phyloP scores from a whole-genome alignment of 768 basidiomycete species.

The Chalciporus chontae region DNA sequence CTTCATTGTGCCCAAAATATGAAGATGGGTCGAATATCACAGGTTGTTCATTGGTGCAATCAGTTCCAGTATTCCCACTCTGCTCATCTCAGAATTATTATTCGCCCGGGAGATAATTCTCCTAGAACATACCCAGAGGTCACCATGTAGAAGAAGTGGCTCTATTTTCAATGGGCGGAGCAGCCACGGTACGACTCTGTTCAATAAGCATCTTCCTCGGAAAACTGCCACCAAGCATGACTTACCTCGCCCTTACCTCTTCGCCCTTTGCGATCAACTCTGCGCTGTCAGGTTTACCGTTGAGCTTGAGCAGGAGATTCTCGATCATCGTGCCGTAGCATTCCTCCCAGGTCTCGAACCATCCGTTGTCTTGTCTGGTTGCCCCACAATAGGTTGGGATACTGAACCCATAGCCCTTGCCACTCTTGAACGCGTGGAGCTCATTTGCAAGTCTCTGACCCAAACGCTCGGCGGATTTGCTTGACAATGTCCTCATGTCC shows the following conservation, averaged over 20 bases:
- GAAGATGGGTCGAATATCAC: slow-evolving; percentile 78
- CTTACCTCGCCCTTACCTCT: slow-evolving; percentile 46
- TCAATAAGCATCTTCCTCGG: slow-evolving; percentile 6
- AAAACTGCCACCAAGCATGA: neutral
- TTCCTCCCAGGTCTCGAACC: slow-evolving; percentile 67
- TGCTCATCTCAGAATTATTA: slow-evolving; percentile 24
- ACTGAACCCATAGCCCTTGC: slow-evolving; percentile 62
- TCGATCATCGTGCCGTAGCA: slow-evolving; percentile 63
- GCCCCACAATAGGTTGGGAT: slow-evolving; percentile 77
- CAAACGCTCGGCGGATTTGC: slow-evolving; percentile 44
- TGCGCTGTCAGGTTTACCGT: slow-evolving; percentile 37
- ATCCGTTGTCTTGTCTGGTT: slow-evolving; percentile 68
- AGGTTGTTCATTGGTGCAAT: slow-evolving; percentile 50
- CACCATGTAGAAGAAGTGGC: slow-evolving; percentile 75
- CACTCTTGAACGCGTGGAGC: slow-evolving; percentile 54
- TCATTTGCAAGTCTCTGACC: slow-evolving; percentile 65
- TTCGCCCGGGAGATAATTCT: neutral
- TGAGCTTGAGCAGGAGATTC: slow-evolving; percentile 49
- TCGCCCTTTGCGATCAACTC: slow-evolving; percentile 52
- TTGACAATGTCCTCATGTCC: slow-evolving; percentile 46
- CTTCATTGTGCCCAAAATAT: slow-evolving; percentile 78
- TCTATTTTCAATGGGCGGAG: slow-evolving; percentile 53
- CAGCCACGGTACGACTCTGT: slow-evolving; percentile 71
- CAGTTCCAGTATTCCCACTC: slow-evolving; percentile 74
- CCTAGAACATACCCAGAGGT: slow-evolving; percentile 61